phyloP scores from a whole-genome alignment of 805 yeast genomes.

The Saturnispora hagleri region DNA sequence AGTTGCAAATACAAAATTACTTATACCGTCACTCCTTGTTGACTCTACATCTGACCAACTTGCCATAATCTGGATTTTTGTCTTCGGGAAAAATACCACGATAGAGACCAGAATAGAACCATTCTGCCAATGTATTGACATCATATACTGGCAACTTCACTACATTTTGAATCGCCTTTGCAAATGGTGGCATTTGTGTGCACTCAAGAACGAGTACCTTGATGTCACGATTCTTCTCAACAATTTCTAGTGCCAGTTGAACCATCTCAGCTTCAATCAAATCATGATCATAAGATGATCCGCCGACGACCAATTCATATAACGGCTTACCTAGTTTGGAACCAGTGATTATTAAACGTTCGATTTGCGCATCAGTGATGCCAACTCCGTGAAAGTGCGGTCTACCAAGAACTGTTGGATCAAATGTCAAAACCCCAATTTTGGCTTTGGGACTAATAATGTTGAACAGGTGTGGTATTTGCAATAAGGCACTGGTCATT shows the following conservation, averaged over 20 bases:
- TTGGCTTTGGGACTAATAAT: conserved; percentile 17
- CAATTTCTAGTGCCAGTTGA: conserved; percentile 15
- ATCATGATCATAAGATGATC: conserved; percentile 20
- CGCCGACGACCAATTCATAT: conserved; percentile 20
- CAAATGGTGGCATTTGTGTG: conserved; percentile 30
- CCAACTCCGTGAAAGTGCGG: conserved; percentile 27
- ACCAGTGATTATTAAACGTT: conserved; percentile 16
- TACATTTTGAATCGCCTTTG: conserved; percentile 22
- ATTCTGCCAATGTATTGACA: conserved; percentile 26
- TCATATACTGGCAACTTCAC: conserved; percentile 27
- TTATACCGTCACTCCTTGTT: conserved; percentile 14
- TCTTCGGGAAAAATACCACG: conserved; percentile 18
- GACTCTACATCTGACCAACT: conserved; percentile 21
- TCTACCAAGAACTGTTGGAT: conserved; percentile 18
- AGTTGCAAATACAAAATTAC: background rate
- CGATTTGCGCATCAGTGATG: conserved; percentile 17
- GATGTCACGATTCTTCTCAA: conserved; percentile 16
- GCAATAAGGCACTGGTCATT: conserved; percentile 26
- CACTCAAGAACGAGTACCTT: conserved; percentile 29
- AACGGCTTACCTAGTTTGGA: conserved; percentile 18
- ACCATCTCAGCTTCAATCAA: conserved; percentile 23
- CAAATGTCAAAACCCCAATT: conserved; percentile 27
- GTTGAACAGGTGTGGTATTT: conserved; percentile 22
- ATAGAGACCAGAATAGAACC: conserved; percentile 25
- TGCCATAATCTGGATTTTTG: conserved; percentile 16